Conservation (phyloP, 2,329 filamentous ascomycete species). For the Calonectria honghensis region DNA sequence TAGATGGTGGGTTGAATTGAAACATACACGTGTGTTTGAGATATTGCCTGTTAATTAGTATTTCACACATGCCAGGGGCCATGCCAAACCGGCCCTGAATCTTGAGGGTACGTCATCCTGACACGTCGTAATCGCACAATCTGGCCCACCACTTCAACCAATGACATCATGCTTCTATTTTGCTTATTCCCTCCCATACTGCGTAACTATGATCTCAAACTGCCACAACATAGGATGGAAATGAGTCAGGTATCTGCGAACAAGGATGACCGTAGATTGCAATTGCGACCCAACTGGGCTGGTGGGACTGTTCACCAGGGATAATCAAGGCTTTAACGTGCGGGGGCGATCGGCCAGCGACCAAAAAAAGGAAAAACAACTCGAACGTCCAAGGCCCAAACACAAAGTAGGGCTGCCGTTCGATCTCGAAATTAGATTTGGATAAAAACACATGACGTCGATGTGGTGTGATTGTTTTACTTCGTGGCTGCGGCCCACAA, state of each 20-base stretch:
- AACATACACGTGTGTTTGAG: not conserved
- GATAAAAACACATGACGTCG: conserved; percentile 14
- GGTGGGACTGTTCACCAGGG: not conserved
- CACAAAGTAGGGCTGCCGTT: too few species aligned
- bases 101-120: conserved; percentile 18
- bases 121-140: conserved; percentile 2
- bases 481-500: not conserved
- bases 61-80: not conserved
- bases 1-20: too few species aligned
- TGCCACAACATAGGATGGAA: not conserved
- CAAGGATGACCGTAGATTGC: conserved; percentile 1
- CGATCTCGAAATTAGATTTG: not conserved
- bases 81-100: not conserved
- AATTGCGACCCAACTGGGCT: not conserved
- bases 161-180: conserved; percentile 14
- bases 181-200: not conserved
- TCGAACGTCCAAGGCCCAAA: not conserved
- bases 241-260: not conserved
- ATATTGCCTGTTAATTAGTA: not conserved
- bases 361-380: not conserved
- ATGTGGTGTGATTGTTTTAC: too few species aligned
- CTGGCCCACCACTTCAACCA: conserved; percentile 18
- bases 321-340: conserved; percentile 16
- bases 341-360: not conserved
- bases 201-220: not conserved